Evolutionary conservation across 2,329 filamentous ascomycete species (phyloP).

Genomic region (Colletotrichum gigasporum): DNA sequence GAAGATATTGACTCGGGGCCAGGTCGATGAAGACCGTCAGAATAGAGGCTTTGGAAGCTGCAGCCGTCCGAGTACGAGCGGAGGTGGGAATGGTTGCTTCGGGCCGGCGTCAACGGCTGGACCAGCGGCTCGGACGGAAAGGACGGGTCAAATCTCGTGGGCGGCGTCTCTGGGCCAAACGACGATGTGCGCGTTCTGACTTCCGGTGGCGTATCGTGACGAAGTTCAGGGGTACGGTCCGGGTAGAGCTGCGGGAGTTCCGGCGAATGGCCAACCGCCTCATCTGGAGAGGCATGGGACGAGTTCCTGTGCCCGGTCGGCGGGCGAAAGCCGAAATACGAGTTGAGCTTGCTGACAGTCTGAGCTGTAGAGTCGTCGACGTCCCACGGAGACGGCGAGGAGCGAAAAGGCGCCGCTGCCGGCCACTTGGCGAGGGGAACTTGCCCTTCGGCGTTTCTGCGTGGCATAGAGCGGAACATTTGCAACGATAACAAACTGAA

Average conservation of each 20-base stretch:
- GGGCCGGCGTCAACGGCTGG: slow-evolving; percentile 17
- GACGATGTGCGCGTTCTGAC: slow-evolving; percentile 22
- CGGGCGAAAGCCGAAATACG: slow-evolving; percentile 21
- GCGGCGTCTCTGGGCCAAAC: slow-evolving; percentile 24
- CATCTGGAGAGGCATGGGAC: slow-evolving; percentile 1
- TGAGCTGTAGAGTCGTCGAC: slow-evolving; percentile 26
- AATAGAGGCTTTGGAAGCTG: slow-evolving; percentile 5
- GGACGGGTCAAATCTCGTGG: slow-evolving; percentile 16
- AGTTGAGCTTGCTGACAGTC: slow-evolving; percentile 26
- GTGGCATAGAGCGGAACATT: slow-evolving; percentile 22
- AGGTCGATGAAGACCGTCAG: neutral
- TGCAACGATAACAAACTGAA: slow-evolving; percentile 16
- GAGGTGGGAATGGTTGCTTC: slow-evolving; percentile 3
- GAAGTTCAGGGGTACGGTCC: slow-evolving; percentile 22
- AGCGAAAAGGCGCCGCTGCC: slow-evolving; percentile 3
- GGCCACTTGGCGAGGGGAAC: slow-evolving; percentile 29
- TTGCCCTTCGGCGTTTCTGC: slow-evolving; percentile 20
- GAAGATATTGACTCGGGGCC: neutral
- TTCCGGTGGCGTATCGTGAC: slow-evolving; percentile 26
- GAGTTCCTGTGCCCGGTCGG: slow-evolving; percentile 5
- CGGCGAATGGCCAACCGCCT: slow-evolving; percentile 13
- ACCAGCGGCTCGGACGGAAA: slow-evolving; percentile 20
- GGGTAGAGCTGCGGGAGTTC: neutral
- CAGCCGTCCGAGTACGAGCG: slow-evolving; percentile 26
- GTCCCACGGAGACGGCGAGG: slow-evolving; percentile 13